phyloP scores from a whole-genome alignment of 805 yeast species.

The Vanderwaltozyma yarrowii region DNA sequence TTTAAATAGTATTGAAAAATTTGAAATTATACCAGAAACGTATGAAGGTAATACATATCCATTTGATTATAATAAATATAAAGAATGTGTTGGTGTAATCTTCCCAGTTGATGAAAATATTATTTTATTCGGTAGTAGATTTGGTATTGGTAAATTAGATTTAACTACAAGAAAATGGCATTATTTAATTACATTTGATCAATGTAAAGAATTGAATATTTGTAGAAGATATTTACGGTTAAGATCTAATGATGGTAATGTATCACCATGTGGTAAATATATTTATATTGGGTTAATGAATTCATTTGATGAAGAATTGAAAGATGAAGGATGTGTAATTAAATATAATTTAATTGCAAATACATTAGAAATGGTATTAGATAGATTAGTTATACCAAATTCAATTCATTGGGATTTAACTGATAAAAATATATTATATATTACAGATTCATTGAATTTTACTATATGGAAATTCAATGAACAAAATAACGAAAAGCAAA shows the following conservation, averaged over 20 bases:
- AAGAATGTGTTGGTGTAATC: constrained; percentile 57
- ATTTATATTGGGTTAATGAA: constrained; percentile 79
- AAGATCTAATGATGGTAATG: constrained; percentile 76
- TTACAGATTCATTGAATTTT: constrained; percentile 43
- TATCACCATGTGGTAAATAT: constrained; percentile 60
- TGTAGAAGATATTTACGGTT: constrained; percentile 20
- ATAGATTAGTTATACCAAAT: constrained; percentile 50
- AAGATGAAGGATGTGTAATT: constrained; percentile 45
- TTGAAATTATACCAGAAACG: constrained; percentile 8
- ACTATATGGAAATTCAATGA: constrained; percentile 40
- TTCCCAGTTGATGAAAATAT: constrained; percentile 45
- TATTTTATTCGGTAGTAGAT: constrained; percentile 50
- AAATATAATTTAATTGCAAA: constrained; percentile 30
- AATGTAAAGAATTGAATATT: constrained; percentile 24
- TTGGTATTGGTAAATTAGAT: constrained; percentile 52
- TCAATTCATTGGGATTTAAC: constrained; percentile 48
- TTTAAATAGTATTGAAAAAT: constrained; percentile 21
- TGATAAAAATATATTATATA: constrained; percentile 34
- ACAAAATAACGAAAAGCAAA: constrained; percentile 22
- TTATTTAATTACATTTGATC: constrained; percentile 29
- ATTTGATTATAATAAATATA: constrained; percentile 2
- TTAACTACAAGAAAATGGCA: constrained; percentile 33
- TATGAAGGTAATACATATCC: constrained; percentile 10
- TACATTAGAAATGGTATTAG: constrained; percentile 26
- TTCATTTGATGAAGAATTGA: constrained; percentile 34